Evolutionary conservation across 768 basidiomycete genomes (phyloP).

Genomic region (Lactarius hatsudake): DNA sequence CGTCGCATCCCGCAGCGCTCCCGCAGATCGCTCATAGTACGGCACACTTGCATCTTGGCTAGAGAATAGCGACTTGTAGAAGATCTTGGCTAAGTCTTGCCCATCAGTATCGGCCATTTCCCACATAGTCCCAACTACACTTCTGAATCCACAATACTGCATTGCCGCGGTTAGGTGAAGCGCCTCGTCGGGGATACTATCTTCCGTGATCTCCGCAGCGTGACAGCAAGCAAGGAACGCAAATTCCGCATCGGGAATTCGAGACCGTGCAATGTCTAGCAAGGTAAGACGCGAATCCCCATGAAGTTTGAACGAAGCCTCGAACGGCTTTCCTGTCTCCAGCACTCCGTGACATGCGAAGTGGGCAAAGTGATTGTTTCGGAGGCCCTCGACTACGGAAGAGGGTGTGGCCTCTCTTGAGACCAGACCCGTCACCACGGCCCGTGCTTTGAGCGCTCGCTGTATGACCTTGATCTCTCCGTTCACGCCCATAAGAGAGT

Average conservation of each 20-base stretch:
- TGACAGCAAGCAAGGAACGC: background rate
- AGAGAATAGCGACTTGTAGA: constrained; percentile 7
- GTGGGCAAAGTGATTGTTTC: too few relatives aligned
- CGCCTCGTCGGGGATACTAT: background rate
- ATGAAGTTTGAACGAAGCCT: background rate
- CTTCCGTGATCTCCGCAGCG: background rate
- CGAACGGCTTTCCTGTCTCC: too few relatives aligned
- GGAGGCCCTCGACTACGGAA: too few relatives aligned
- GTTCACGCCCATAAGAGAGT: too few relatives aligned
- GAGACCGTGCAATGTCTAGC: background rate
- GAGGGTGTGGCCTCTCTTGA: too few relatives aligned
- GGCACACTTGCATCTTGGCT: background rate
- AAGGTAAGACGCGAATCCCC: background rate
- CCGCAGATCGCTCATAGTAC: background rate
- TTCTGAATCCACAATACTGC: background rate
- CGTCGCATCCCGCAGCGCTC: background rate
- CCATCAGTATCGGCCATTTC: background rate
- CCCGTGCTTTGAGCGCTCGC: too few relatives aligned
- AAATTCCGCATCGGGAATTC: background rate
- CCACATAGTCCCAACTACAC: background rate
- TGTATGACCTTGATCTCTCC: too few relatives aligned
- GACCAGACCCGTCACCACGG: too few relatives aligned
- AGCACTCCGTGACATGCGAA: too few relatives aligned
- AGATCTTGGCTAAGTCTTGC: constrained; percentile 2
- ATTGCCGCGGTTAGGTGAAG: background rate